Evolutionary conservation across 2,329 filamentous ascomycete species (phyloP).

Genomic region (Diaporthe sp.): DNA sequence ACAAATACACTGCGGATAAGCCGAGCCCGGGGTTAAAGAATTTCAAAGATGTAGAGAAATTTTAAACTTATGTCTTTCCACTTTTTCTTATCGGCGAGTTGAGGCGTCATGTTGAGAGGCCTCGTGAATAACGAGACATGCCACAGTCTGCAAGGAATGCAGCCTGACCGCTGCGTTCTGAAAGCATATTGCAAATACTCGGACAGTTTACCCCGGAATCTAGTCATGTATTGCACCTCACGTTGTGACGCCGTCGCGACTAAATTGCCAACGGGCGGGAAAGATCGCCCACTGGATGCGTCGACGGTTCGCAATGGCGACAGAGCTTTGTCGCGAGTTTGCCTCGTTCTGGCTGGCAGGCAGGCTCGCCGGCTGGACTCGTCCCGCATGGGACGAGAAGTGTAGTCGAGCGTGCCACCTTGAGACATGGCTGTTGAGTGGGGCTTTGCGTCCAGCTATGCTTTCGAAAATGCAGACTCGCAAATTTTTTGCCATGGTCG

Average conservation of each 20-base stretch:
- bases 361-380: neutral
- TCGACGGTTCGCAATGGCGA: neutral
- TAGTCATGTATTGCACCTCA: constrained; percentile 13
- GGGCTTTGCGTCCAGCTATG: constrained; percentile 6
- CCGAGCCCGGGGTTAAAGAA: neutral
- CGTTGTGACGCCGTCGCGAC: neutral
- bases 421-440: constrained; percentile 20
- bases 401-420: constrained; percentile 27
- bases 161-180: neutral
- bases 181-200: neutral
- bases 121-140: neutral
- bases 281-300: neutral
- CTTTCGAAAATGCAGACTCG: neutral
- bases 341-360: neutral
- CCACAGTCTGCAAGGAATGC: neutral
- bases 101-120: neutral
- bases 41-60: neutral
- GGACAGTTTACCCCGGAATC: constrained; percentile 13
- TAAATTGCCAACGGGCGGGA: constrained; percentile 2
- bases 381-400: constrained; percentile 10
- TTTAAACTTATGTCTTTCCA: neutral
- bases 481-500: constrained; percentile 12
- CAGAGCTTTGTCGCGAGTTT: neutral
- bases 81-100: neutral
- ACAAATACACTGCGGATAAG: neutral